Percentiles rank a stretch among this genome's conserved stretches.
Evolutionary conservation across 768 basidiomycete genomes (phyloP).

Genomic region (Lactarius tabidus): DNA sequence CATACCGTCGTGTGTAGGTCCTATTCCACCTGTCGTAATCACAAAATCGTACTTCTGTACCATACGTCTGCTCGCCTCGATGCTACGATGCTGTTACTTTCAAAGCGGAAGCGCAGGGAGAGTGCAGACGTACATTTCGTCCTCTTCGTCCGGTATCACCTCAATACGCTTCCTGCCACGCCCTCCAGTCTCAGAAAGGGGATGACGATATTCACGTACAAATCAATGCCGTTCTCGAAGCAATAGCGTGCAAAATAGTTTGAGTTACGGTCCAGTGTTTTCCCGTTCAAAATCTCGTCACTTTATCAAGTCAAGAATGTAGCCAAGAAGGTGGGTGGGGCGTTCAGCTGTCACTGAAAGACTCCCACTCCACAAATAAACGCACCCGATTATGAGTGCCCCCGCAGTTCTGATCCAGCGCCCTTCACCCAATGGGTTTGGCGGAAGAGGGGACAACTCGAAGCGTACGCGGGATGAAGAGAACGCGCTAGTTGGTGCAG

Average conservation of each 20-base stretch:
- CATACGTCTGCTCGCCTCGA: constrained; percentile 83
- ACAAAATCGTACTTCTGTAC: constrained; percentile 83
- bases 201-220: constrained; percentile 44
- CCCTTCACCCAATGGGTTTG: constrained; percentile 66
- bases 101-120: background rate
- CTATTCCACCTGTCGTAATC: constrained; percentile 87
- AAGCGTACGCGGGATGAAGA: constrained; percentile 33
- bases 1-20: constrained; percentile 85
- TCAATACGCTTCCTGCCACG: constrained; percentile 73
- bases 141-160: constrained; percentile 86
- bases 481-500: background rate
- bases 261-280: constrained; percentile 80
- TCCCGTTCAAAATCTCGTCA: constrained; percentile 91
- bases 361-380: constrained; percentile 12
- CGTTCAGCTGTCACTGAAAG: background rate
- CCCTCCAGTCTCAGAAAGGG: constrained; percentile 27
- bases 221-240: constrained; percentile 80
- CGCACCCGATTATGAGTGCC: constrained; percentile 72
- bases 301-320: constrained; percentile 35
- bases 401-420: constrained; percentile 69
- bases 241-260: constrained; percentile 85
- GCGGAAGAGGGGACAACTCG: constrained; percentile 52
- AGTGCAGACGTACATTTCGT: constrained; percentile 66
- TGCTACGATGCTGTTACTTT: constrained; percentile 38
- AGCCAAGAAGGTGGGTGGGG: background rate